Base-by-base conservation (phyloP, 2,329 filamentous ascomycete species). In the Epichloe festucae region DNA sequence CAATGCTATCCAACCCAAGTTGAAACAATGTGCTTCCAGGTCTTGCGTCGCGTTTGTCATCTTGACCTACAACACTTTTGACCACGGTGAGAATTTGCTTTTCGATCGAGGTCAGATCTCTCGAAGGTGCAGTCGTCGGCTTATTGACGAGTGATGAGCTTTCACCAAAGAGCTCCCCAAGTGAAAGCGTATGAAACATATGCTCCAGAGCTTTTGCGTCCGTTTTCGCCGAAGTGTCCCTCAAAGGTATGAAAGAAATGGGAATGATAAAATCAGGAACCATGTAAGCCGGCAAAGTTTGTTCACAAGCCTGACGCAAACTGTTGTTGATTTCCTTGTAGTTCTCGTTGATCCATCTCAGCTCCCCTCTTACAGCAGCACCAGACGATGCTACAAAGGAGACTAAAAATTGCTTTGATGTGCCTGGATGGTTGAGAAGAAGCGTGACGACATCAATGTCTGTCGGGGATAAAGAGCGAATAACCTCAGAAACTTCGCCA, bases 1-100 rank as follows among this genome's bases (percentile, higher is more conserved):
- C 64, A 5, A 70, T 55, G 54, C 67, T 69, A 53, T 70, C 67
- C 35, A 70, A 51, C 0, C 67, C 67, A 15, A 69, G 57, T 48
- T 65, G 62, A 43, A 69, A 69, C 14, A 69, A 12, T n/a, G 50
- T 49, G 10, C 39, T 54, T 12, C 27, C 46, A 3, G 50, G 52
- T 19, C 46, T 27, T 19, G 47, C 38, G 2, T 27, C 40, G 35
- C 34, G 15, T 12, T 44, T 42, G 10, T 34, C 34, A 21, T 11
- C 15, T 36, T 46, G 44, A 34, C 10, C 8, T 34, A 36, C 34
- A 15, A 34, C 14, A 15, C 12, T 21, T 15, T 17, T 34, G 14
- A 46, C 17, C 12, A 15, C 27, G 23, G 44, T 14, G 12, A 46
- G 15, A 17, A 46, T 46, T 36, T 46, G 14, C 44, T 34, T 19